These are phyloP conservation scores for Phoma herbarum DNA, from an alignment of 2,329 filamentous ascomycete species.

Conservation along the genomic window DNA sequence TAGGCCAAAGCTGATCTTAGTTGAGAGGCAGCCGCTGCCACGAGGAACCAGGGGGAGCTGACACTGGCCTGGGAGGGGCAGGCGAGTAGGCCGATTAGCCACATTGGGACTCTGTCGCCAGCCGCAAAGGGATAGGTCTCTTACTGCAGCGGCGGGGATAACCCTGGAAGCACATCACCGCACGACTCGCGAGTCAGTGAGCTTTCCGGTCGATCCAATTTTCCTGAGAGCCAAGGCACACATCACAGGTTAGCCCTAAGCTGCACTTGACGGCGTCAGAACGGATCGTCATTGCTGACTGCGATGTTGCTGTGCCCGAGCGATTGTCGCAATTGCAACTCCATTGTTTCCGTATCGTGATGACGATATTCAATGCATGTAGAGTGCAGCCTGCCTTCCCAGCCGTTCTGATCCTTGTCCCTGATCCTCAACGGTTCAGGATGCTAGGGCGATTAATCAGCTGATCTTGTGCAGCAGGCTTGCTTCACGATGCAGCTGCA, in stretches of 20 bases:
- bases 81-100: conserved; percentile 9
- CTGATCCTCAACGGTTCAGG: conserved; percentile 23
- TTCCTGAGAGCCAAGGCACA: conserved; percentile 11
- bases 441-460: conserved; percentile 24
- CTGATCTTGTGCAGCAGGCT: conserved; percentile 25
- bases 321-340: neutral
- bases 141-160: conserved; percentile 8
- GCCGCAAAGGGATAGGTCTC: conserved; percentile 10
- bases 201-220: conserved; percentile 24
- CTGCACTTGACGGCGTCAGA: conserved; percentile 5
- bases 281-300: conserved; percentile 5
- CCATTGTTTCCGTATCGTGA: neutral
- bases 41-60: conserved; percentile 9
- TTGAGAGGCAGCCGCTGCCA: conserved; percentile 9
- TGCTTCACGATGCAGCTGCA: conserved; percentile 27
- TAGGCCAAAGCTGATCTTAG: neutral
- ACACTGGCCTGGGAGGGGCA: conserved; percentile 17
- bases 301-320: conserved; percentile 4
- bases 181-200: conserved; percentile 16
- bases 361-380: neutral
- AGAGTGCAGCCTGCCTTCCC: conserved; percentile 2
- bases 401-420: conserved; percentile 9
- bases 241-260: conserved; percentile 1
- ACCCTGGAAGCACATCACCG: conserved; percentile 20
- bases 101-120: conserved; percentile 5